phyloP scores from a whole-genome alignment of 768 basidiomycete genomes.

The Boletus coccyginus region DNA sequence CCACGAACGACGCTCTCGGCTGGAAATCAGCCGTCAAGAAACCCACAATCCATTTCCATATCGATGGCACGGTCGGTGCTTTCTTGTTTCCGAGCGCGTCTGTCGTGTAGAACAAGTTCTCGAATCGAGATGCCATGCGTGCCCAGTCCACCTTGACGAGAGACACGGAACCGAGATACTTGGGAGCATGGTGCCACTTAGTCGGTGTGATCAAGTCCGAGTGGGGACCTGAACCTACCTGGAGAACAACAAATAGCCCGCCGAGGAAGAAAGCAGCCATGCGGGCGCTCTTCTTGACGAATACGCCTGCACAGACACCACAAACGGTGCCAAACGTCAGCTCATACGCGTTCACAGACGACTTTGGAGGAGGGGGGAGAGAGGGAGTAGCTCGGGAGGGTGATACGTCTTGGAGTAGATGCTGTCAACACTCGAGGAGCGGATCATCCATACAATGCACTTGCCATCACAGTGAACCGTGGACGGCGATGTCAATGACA shows the following conservation, averaged over 20 bases:
- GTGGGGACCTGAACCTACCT: constrained; percentile 49
- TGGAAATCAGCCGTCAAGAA: constrained; percentile 95
- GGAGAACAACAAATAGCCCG: constrained; percentile 85
- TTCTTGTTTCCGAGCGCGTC: constrained; percentile 52
- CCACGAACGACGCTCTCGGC: constrained; percentile 83
- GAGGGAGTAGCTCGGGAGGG: constrained; percentile 9
- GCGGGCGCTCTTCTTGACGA: constrained; percentile 93
- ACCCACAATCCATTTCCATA: constrained; percentile 68
- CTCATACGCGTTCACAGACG: constrained; percentile 77
- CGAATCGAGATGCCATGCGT: constrained; percentile 62
- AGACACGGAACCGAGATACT: constrained; percentile 80
- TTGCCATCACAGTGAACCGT: constrained; percentile 55
- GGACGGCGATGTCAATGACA: constrained; percentile 31
- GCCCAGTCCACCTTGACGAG: constrained; percentile 81
- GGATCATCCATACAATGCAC: constrained; percentile 8
- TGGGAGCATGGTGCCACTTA: background rate
- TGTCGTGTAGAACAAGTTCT: constrained; percentile 65
- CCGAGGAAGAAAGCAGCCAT: constrained; percentile 83
- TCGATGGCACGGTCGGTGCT: constrained; percentile 61
- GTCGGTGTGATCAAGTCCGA: background rate
- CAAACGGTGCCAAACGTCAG: constrained; percentile 86
- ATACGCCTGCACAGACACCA: constrained; percentile 88
- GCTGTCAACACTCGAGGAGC: constrained; percentile 1
- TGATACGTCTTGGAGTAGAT: constrained; percentile 6
- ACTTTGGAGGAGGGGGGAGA: constrained; percentile 52